Evolutionary conservation across 1,284 basidiomycete genomes (phyloP), one percentile per base, ranked within the genome.

Genomic region (Thelephora terrestris): DNA sequence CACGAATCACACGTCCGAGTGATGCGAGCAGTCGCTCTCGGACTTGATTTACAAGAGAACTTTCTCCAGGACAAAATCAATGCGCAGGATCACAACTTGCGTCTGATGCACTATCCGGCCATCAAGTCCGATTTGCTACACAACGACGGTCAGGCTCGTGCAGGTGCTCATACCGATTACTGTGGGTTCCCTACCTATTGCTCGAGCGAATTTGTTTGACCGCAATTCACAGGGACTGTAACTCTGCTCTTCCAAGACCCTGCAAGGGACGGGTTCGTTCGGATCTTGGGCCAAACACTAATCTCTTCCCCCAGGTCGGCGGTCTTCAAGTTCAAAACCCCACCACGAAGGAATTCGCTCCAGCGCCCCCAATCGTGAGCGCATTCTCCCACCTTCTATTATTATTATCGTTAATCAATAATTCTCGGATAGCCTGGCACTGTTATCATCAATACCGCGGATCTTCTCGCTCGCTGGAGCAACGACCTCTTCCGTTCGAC

Each of bases 191-290:
- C 25, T 9, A 27, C 25, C 25, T 27, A 27, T 27, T 27, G 25
- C 9, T 27, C 9, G 25, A 27, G 25, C 25, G 9, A 4, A 27
- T 9, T 4, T 5, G 4, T 9, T 9, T 27, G 9, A 27, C 9
- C 4, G 25, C 25, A 27, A 9, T 27, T 27, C 25, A 4, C 25
- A 27, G 90, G 91, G 4, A 85, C 86, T 16, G 64, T 91, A 56
- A 91, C 91, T 0, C 68, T 93, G 17, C 71, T 93, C 7, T 92
- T 91, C 68, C 90, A 92, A 64, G 89, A 91, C 60, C 71, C 71
- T 18, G 81, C 80, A 57, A 48, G 71, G 59, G 5, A 21, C 21
- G 36, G 24, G 5, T 2, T 34, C 32, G 16, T 27, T 49, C n/a
- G 12, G 3, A 16, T 6, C 4, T 1, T 6, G 7, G 1, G 5